These are phyloP conservation scores for Rutidosis leptorrhynchoides DNA, from an alignment of 129 eudicot genomes.

Conservation along the genomic window DNA sequence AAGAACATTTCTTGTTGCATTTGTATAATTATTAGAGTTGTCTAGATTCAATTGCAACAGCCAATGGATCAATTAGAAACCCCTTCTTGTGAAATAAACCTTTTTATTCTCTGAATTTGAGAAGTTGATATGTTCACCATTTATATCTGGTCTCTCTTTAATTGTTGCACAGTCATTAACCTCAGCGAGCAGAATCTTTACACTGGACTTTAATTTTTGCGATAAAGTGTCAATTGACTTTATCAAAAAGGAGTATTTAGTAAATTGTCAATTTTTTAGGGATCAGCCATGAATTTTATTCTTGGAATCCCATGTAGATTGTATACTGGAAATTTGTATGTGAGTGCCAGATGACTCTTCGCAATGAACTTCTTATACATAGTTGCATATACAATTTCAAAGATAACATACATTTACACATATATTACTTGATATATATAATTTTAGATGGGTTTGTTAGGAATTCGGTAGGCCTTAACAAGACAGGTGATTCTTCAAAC, in stretches of 20 bases:
- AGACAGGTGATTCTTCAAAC: too few relatives aligned
- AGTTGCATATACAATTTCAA: constrained; percentile 1
- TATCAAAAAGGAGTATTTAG: constrained; percentile 12
- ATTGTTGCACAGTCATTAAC: neutral
- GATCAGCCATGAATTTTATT: constrained; percentile 13
- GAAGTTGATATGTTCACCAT: neutral
- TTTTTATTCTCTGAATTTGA: neutral
- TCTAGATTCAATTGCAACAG: constrained; percentile 1
- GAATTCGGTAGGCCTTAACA: too few relatives aligned
- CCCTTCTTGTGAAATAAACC: neutral
- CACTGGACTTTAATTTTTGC: neutral
- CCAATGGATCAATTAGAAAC: constrained; percentile 10
- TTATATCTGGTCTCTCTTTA: neutral
- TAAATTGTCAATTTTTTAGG: neutral
- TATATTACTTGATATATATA: neutral
- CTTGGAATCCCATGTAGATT: neutral
- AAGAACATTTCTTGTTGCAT: neutral
- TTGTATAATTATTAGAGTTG: neutral
- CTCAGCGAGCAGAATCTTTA: neutral
- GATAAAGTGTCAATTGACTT: neutral
- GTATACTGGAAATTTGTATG: neutral
- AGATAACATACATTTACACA: neutral
- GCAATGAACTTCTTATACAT: neutral
- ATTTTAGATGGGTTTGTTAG: neutral
- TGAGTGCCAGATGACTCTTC: constrained; percentile 1